Evolutionary conservation across 345 rosid genomes (phyloP).

Genomic region (Bruguiera sexangula): DNA sequence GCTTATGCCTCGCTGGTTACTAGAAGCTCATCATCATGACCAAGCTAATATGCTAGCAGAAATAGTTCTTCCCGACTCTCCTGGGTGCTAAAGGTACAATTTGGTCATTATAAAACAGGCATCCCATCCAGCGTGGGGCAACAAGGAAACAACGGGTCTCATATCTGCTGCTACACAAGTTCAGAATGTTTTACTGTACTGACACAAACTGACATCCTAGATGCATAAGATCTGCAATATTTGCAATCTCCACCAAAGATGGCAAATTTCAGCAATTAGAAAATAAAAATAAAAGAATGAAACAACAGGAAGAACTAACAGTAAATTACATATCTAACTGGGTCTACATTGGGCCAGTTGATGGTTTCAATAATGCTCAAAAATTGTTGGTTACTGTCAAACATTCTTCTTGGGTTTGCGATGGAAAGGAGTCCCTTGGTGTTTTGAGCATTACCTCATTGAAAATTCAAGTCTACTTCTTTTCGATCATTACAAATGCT

Average conservation of each 20-base stretch:
- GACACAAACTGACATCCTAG: conserved; percentile 14
- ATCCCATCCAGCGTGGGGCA: conserved; percentile 4
- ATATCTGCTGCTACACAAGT: conserved; percentile 16
- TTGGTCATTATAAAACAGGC: conserved; percentile 5
- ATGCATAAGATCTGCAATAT: background rate
- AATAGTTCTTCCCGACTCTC: background rate
- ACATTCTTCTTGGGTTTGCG: too few relatives aligned
- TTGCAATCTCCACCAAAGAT: conserved; percentile 1
- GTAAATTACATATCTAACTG: background rate
- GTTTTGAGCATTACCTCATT: conserved; percentile 1
- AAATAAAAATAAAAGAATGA: background rate
- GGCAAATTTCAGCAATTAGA: too few relatives aligned
- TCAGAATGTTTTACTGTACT: conserved; percentile 19
- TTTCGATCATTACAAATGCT: conserved; percentile 71
- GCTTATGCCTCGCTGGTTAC: background rate
- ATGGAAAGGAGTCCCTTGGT: too few relatives aligned
- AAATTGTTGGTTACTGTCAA: background rate
- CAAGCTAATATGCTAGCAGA: conserved; percentile 1
- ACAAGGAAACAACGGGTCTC: conserved; percentile 5
- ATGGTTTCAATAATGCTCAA: background rate
- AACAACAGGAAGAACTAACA: background rate
- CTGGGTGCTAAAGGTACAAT: conserved; percentile 6
- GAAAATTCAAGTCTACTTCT: conserved; percentile 35
- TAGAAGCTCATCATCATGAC: conserved; percentile 2
- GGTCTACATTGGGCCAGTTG: background rate